A percentile compares a stretch with the other conserved stretches of the same genome.
Evolutionary conservation across 1,284 basidiomycete genomes (phyloP).

Genomic region (Clitocybe nebularis): DNA sequence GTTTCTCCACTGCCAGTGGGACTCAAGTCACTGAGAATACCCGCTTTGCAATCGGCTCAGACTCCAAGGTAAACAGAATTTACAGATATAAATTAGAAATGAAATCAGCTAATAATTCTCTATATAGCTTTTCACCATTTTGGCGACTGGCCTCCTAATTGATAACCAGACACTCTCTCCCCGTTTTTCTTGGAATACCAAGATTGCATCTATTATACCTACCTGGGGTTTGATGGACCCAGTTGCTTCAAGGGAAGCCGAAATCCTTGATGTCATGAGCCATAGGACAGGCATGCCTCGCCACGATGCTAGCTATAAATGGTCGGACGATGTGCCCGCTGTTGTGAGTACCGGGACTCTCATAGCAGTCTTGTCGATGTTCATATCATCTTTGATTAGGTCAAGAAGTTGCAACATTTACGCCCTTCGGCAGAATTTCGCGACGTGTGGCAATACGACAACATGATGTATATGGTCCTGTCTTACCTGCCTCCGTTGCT

Average conservation of each 20-base stretch:
- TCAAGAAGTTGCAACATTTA: constrained; percentile 16
- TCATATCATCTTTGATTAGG: constrained; percentile 6
- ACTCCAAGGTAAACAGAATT: constrained; percentile 16
- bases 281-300: constrained; percentile 23
- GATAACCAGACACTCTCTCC: constrained; percentile 22
- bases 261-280: constrained; percentile 22
- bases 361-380: background rate
- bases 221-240: constrained; percentile 18
- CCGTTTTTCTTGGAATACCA: constrained; percentile 21
- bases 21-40: constrained; percentile 17
- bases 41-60: constrained; percentile 18
- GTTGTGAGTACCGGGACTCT: constrained; percentile 14
- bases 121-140: constrained; percentile 21
- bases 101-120: background rate
- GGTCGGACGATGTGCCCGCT: constrained; percentile 13
- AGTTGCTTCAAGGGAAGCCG: constrained; percentile 15
- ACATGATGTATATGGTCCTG: constrained; percentile 21
- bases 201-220: constrained; percentile 21
- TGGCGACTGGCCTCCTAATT: constrained; percentile 23
- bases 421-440: constrained; percentile 21
- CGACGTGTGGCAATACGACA: constrained; percentile 21
- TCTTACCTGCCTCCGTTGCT: constrained; percentile 19
- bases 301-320: constrained; percentile 20
- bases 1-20: constrained; percentile 11
- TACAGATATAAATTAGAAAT: background rate